Evolutionary conservation across 305 asterid species (phyloP), one percentile per base, ranked within the genome.

Genomic region (Fraxinus sp.): DNA sequence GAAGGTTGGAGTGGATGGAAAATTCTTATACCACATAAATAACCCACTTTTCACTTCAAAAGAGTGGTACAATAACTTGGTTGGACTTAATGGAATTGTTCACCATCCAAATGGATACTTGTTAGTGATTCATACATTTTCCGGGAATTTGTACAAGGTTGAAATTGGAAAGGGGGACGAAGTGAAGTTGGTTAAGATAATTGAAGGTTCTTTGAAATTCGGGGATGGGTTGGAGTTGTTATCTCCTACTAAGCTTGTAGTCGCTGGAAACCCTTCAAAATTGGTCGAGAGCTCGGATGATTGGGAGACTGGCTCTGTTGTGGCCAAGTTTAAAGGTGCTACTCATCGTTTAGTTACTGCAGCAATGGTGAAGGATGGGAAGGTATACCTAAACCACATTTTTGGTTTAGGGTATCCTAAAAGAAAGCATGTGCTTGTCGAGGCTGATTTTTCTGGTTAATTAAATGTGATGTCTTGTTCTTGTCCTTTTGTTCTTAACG

Each of bases 41-140:
- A 92, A 90, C 84, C 94, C 96, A 0, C 90, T 94, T 77, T 93
- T 96, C 46, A 82, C 81, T 64, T 89, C 91, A 0, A 89, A 87
- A 57, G 92, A 91, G 80, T 96, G 97, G 98, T 89, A 91, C 95
- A 84, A 79, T 35, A 87, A 87, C 77, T 57, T 91, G 3, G 79
- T 96, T 10, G 94, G 92, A 6, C 89, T 96, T 76, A 96, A 96
- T 0, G 99, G 99, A 16, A 92, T 96, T 18, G 93, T 92, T 28
- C 85, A 92, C 89, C 99, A 96, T 87, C 99, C 98, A 24, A 91
- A 96, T 36, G 97, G 98, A 0, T 96, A 93, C 91, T 86, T 96
- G 36, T 84, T 96, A 20, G 96, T 86, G 26, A 32, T 84, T 46
- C 99, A 96, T 78, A 93, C 99, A 11, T 55, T 91, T 28, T 80